Percentiles rank a stretch among this genome's conserved stretches.
phyloP scores from a whole-genome alignment of 345 rosid genomes.

The Mallotus nudiflorus region DNA sequence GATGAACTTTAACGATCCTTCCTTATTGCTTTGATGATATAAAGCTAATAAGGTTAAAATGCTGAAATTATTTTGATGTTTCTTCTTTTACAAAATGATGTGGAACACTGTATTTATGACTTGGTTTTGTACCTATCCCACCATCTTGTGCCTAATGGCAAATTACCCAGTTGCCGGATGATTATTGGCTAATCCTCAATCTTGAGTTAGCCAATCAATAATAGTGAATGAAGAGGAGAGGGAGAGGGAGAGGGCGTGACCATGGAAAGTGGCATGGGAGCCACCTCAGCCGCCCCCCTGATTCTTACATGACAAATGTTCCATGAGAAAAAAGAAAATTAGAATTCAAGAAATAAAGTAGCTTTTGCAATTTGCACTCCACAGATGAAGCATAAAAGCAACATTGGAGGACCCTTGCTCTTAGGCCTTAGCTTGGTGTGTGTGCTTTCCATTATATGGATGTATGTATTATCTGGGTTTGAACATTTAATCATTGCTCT shows the following conservation, averaged over 20 bases:
- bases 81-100: not conserved
- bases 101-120: slow-evolving; percentile 7
- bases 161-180: slow-evolving; percentile 13
- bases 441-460: not conserved
- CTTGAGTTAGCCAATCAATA: slow-evolving; percentile 17
- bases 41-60: not conserved
- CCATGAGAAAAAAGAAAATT: not conserved
- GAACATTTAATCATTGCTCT: slow-evolving; percentile 6
- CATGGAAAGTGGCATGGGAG: slow-evolving; percentile 6
- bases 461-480: not conserved
- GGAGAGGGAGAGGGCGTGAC: not conserved
- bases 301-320: slow-evolving; percentile 41
- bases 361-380: slow-evolving; percentile 23
- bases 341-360: not conserved
- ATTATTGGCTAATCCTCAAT: slow-evolving; percentile 5
- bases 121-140: slow-evolving; percentile 12
- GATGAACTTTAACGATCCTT: too few relatives aligned
- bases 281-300: slow-evolving; percentile 46
- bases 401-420: slow-evolving; percentile 9
- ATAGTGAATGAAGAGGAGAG: too few relatives aligned
- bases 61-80: too few relatives aligned
- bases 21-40: not conserved
- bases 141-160: slow-evolving; percentile 16
- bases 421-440: not conserved
- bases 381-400: slow-evolving; percentile 28